Conservation (phyloP, 2,329 filamentous ascomycete genomes). For the Plenodomus lindquistii region DNA sequence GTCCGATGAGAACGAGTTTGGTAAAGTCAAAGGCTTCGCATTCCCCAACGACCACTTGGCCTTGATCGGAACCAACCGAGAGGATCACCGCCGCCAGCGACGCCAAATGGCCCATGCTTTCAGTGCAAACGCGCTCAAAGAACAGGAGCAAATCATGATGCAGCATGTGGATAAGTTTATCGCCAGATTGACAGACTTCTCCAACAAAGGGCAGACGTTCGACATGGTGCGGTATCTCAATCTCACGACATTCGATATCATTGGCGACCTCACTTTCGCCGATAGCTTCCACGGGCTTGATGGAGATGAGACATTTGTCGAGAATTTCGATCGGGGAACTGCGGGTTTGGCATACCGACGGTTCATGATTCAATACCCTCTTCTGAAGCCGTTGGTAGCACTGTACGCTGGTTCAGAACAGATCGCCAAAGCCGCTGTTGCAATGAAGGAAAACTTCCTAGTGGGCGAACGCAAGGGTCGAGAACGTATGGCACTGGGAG, state of each 20-base stretch:
- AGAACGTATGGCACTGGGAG: neutral
- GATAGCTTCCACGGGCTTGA: neutral
- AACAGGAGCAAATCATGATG: neutral
- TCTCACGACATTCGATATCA: neutral
- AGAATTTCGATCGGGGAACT: neutral
- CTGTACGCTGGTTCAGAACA: neutral
- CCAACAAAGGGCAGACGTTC: neutral
- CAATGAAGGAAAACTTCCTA: neutral
- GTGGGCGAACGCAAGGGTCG: neutral
- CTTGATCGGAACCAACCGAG: neutral
- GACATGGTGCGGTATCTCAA: neutral
- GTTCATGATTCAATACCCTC: neutral
- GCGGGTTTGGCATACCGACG: neutral
- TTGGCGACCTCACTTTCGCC: conserved; percentile 1
- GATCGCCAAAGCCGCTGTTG: neutral
- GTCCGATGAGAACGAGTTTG: neutral
- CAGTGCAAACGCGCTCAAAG: neutral
- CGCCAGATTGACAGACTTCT: neutral
- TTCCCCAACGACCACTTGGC: conserved; percentile 1
- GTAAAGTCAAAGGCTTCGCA: neutral
- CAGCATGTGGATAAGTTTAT: conserved; percentile 1
- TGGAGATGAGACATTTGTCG: neutral
- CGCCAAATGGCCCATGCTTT: conserved; percentile 1
- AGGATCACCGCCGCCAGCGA: conserved; percentile 3
- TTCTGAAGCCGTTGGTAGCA: neutral